Evolutionary conservation across 2,329 filamentous ascomycete species (phyloP), one percentile per base, ranked within the genome.

Genomic region (Penicillium sp.): DNA sequence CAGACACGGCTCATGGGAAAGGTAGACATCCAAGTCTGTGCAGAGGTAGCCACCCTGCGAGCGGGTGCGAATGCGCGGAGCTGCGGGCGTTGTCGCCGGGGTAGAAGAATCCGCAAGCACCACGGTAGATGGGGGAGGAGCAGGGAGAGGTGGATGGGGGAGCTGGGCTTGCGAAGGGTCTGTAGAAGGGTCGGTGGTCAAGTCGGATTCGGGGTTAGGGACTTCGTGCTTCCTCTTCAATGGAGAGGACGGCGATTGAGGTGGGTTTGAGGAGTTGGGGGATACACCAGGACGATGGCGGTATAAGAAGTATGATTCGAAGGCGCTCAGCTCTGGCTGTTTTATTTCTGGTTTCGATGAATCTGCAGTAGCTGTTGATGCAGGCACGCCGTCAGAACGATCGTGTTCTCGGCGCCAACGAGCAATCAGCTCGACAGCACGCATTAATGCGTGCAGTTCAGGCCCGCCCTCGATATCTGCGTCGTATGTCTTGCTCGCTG

Each of bases 1-100:
- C 59, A 96, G 85, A 72, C 94, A 99, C 6, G 94, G 94, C 77
- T 99, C 94, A 70, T 97, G 93, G 2, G 93, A 96, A 60, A 96
- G 82, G 77, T 97, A 97, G 56, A 99, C 84, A 75, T 97, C 93
- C 31, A 99, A 83, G 54, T 91, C 90, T 65, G 96, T 91, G 77
- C 93, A 97, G 21, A 99, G 86, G 73, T 99, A 99, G 53, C 93
- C 93, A 65, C 91, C 90, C 33, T 89, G 66, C 71, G 94, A 89
- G 55, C 90, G 78, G 2, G 82, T 78, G n/a, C 89, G 84, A 35
- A 93, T 77, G 10, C 90, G 88, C 31, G 79, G 77, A 69, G 90
- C 88, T 12, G 17, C 49, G 13, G 55, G 55, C 1, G 44, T 29
- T 5, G 36, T 10, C 2, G 25, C 41, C 15, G 33, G 39, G 3